A percentile compares a stretch with the other conserved stretches of the same genome.
Conservation (phyloP, 768 basidiomycete species). For the Podaxis rugospora region DNA sequence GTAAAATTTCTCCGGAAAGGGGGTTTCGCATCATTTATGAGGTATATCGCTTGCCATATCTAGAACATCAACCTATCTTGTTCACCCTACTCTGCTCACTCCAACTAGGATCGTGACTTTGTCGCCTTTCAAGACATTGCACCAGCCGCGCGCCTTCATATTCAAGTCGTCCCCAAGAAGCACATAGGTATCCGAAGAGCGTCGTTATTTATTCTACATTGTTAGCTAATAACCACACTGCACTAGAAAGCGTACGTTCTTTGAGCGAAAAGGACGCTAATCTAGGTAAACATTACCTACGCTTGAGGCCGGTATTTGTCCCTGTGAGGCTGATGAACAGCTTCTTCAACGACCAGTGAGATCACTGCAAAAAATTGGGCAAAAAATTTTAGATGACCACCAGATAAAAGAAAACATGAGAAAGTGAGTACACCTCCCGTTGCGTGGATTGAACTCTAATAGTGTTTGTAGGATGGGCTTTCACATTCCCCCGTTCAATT, state of each 20-base stretch:
- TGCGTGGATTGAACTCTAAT: not conserved
- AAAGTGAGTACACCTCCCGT: conserved; percentile 31
- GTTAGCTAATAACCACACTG: conserved; percentile 20
- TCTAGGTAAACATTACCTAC: conserved; percentile 35
- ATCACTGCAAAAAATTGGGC: conserved; percentile 39
- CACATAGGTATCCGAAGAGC: conserved; percentile 40
- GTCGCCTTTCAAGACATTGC: conserved; percentile 47
- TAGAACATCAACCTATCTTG: not conserved
- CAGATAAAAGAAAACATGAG: conserved; percentile 37
- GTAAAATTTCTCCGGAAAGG: conserved; percentile 1
- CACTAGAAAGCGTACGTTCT: conserved; percentile 50
- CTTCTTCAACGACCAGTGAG: conserved; percentile 19
- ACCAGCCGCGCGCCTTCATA: conserved; percentile 47
- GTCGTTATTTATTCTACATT: not conserved
- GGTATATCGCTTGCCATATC: not conserved
- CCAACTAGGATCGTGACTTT: conserved; percentile 38
- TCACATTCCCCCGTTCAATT: conserved; percentile 77
- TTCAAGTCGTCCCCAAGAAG: conserved; percentile 45
- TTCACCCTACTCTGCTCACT: not conserved
- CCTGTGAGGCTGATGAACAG: not conserved
- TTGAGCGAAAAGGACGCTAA: conserved; percentile 39
- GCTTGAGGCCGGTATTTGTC: too few relatives aligned
- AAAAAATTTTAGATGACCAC: conserved; percentile 44
- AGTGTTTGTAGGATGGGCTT: conserved; percentile 61
- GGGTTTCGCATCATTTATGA: conserved; percentile 7